These are phyloP conservation scores for Camillea tinctor DNA, from an alignment of 2,329 filamentous ascomycete species.

Conservation along the genomic window DNA sequence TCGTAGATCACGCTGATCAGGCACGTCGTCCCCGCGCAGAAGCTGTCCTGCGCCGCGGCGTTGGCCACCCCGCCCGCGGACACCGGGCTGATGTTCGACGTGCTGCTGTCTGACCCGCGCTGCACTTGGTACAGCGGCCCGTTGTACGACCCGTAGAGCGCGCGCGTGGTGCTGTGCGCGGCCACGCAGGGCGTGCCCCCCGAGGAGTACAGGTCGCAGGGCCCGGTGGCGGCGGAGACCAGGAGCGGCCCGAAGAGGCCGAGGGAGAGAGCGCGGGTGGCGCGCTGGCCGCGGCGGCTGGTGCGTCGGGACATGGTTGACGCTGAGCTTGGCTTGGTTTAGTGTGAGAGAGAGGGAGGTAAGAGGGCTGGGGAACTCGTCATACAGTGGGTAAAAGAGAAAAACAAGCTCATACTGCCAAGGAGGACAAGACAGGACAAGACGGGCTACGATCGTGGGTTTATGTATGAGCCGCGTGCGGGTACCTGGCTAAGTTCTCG, in stretches of 20 bases:
- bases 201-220: conserved; percentile 60
- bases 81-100: conserved; percentile 47
- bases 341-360: no score
- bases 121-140: conserved; percentile 59
- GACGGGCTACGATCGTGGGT: no score
- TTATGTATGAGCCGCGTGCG: no score
- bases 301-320: no score
- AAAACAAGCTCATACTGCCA: no score
- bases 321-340: no score
- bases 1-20: conserved; percentile 65
- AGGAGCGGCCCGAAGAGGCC: conserved; percentile 9
- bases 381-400: no score
- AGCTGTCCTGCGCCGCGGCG: conserved; percentile 57
- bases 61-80: conserved; percentile 62
- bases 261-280: conserved; percentile 4
- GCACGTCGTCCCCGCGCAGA: conserved; percentile 61
- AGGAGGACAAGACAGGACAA: no score
- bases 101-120: conserved; percentile 52
- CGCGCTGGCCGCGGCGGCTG: no score
- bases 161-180: conserved; percentile 64
- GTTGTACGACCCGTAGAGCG: conserved; percentile 53
- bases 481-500: no score
- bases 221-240: conserved; percentile 42
- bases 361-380: no score
- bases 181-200: conserved; percentile 63